A percentile compares a stretch with the other conserved stretches of the same genome.
These are phyloP conservation scores for Lipomyces anomalus DNA, from an alignment of 805 yeast genomes.

Conservation along the genomic window DNA sequence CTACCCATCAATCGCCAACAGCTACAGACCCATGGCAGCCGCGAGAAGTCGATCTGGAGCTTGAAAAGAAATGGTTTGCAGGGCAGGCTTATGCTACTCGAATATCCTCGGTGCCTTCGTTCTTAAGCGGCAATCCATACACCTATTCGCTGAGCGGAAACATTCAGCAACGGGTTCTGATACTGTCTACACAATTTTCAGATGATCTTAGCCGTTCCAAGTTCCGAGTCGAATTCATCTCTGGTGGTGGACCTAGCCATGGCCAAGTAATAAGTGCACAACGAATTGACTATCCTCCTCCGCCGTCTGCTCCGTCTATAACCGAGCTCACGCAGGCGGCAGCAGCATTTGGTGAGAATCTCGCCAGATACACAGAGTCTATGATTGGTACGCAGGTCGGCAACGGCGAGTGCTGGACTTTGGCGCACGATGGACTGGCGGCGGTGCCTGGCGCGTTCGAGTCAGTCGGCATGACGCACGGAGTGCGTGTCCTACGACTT, in stretches of 20 bases:
- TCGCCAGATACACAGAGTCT: conserved; percentile 35
- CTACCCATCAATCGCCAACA: conserved; percentile 3
- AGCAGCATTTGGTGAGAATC: conserved; percentile 30
- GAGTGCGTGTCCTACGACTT: conserved; percentile 8
- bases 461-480: conserved; percentile 14
- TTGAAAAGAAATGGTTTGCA: conserved; percentile 27
- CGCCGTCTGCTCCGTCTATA: conserved; percentile 36
- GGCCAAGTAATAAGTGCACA: conserved; percentile 34
- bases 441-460: conserved; percentile 22
- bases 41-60: conserved; percentile 25
- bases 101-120: conserved; percentile 27
- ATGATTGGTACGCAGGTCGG: conserved; percentile 33
- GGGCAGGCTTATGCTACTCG: conserved; percentile 14
- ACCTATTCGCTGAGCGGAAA: conserved; percentile 19
- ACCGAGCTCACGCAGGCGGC: conserved; percentile 28
- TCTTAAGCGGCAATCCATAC: conserved; percentile 27
- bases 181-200: conserved; percentile 29
- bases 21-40: conserved; percentile 15
- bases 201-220: conserved; percentile 32
- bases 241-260: conserved; percentile 36
- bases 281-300: conserved; percentile 36
- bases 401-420: conserved; percentile 40
- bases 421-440: conserved; percentile 34
- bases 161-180: conserved; percentile 23
- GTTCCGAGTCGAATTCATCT: conserved; percentile 29